These are phyloP conservation scores for Ceratocystis diversiconidia DNA, from an alignment of 2,329 filamentous ascomycete species.

Conservation along the genomic window DNA sequence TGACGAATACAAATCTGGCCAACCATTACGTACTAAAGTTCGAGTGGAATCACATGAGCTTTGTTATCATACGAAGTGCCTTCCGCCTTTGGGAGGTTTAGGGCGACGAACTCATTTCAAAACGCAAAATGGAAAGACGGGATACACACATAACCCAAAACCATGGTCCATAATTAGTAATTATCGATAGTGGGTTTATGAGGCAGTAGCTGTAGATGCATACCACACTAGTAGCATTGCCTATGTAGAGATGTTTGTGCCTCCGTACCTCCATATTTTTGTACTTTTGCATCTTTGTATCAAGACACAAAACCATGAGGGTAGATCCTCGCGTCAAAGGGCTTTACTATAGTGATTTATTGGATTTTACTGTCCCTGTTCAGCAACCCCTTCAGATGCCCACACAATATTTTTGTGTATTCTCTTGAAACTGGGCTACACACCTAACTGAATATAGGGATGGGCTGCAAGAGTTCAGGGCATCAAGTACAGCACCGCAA, in stretches of 20 bases:
- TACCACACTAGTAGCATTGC: neutral
- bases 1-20: too few species aligned
- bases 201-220: neutral
- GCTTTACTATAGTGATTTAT: slow-evolving; percentile 1
- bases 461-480: neutral
- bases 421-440: neutral
- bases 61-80: neutral
- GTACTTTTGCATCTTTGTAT: neutral
- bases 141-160: neutral
- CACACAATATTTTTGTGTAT: neutral
- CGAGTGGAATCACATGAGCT: too few species aligned
- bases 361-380: neutral
- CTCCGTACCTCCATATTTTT: too few species aligned
- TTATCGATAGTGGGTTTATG: neutral
- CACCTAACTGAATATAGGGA: neutral
- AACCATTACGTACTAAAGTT: too few species aligned
- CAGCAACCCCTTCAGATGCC: neutral
- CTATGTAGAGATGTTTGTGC: too few species aligned
- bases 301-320: neutral
- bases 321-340: neutral
- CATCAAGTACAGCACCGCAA: neutral
- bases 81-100: neutral
- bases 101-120: neutral
- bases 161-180: neutral
- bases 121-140: neutral